A percentile compares a stretch with the other conserved stretches of the same genome.
Conservation (phyloP, 441 rosid genomes). For the Adansonia gregorii region DNA sequence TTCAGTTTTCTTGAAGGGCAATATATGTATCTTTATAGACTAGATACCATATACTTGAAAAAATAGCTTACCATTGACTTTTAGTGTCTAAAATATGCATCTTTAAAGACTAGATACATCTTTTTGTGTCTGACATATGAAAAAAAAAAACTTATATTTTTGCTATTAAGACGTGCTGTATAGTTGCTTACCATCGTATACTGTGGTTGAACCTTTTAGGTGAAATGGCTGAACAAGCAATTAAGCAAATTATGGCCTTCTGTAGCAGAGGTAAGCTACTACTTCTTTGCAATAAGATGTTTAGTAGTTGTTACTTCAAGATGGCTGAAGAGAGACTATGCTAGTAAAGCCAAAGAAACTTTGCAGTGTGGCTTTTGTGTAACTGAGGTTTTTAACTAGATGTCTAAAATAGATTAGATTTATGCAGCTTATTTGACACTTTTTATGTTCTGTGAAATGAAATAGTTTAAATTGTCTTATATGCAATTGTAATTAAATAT, state of each 20-base stretch:
- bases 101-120: neutral
- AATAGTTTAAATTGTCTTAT: neutral
- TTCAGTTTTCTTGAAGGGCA: neutral
- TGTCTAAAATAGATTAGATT: slow-evolving; percentile 11
- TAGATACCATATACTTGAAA: neutral
- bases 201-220: slow-evolving; percentile 52
- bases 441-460: slow-evolving; percentile 9
- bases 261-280: slow-evolving; percentile 77
- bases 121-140: neutral
- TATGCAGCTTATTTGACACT: neutral
- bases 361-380: neutral
- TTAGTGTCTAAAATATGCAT: neutral
- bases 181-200: slow-evolving; percentile 8
- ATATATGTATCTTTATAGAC: neutral
- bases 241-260: slow-evolving; percentile 93
- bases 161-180: neutral
- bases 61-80: neutral
- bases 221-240: slow-evolving; percentile 96
- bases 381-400: neutral
- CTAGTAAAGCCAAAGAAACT: slow-evolving; percentile 13
- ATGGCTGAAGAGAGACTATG: slow-evolving; percentile 7
- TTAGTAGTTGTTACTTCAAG: slow-evolving; percentile 2
- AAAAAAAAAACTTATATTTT: neutral
- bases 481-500: neutral
- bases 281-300: neutral